Percentiles rank a stretch among this genome's conserved stretches.
Evolutionary conservation across 2,329 filamentous ascomycete genomes (phyloP).

Genomic region (Ophiobolus disseminans): DNA sequence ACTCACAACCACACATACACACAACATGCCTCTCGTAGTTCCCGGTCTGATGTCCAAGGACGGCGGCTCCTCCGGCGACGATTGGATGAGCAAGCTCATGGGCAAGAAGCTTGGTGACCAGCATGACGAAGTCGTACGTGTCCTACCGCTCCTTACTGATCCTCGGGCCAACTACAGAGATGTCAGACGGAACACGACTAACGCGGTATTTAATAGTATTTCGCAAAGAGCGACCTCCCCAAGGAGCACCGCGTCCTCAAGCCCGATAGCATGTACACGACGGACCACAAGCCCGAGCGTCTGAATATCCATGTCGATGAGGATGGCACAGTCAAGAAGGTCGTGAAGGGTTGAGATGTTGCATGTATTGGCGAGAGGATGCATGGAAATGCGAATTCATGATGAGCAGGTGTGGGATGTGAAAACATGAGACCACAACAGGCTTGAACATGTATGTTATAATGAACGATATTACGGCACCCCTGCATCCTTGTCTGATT

Average conservation of each 20-base stretch:
- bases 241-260: constrained; percentile 56
- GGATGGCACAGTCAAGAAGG: constrained; percentile 58
- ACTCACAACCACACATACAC: constrained; percentile 4
- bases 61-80: constrained; percentile 36
- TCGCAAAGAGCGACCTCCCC: constrained; percentile 58
- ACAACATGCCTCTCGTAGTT: constrained; percentile 60
- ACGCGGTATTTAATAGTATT: constrained; percentile 49
- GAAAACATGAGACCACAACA: no score
- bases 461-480: no score
- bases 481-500: no score
- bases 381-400: no score
- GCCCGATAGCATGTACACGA: constrained; percentile 55
- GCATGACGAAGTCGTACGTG: constrained; percentile 53
- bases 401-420: no score
- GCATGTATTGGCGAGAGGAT: no score
- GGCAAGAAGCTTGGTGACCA: constrained; percentile 60
- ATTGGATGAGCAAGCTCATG: constrained; percentile 58
- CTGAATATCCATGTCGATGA: constrained; percentile 59
- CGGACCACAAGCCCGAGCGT: constrained; percentile 57
- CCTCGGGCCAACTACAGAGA: not conserved
- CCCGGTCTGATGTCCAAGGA: constrained; percentile 53
- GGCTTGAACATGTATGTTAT: no score
- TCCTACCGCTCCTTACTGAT: not conserved
- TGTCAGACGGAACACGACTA: not conserved
- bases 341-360: constrained; percentile 58